Conservation (phyloP, 441 rosid genomes). For the Aquilaria agallochum region DNA sequence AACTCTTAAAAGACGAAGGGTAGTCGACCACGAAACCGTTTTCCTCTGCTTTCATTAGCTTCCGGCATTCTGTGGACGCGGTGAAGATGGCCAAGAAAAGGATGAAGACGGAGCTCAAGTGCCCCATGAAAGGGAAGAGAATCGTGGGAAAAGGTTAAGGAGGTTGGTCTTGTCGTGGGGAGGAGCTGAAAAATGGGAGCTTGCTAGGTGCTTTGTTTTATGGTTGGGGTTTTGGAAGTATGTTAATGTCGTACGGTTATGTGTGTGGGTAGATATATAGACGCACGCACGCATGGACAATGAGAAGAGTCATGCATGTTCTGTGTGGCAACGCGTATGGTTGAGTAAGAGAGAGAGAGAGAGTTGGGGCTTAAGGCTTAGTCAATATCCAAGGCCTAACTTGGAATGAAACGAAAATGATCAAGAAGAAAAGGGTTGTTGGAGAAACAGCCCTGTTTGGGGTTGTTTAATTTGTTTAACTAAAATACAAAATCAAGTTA, state of each 20-base stretch:
- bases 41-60: slow-evolving; percentile 21
- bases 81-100: slow-evolving; percentile 20
- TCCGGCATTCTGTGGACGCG: slow-evolving; percentile 37
- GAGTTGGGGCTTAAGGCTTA: too few species aligned
- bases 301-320: too few species aligned
- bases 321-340: too few species aligned
- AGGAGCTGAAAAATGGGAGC: slow-evolving; percentile 4
- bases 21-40: not conserved
- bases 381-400: too few species aligned
- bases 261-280: slow-evolving; percentile 1
- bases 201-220: not conserved
- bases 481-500: too few species aligned
- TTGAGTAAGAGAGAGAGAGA: too few species aligned
- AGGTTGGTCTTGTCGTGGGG: not conserved
- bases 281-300: not conserved
- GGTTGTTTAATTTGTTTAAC: too few species aligned
- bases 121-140: slow-evolving; percentile 32
- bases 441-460: too few species aligned
- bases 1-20: slow-evolving; percentile 31
- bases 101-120: slow-evolving; percentile 15
- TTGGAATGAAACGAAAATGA: too few species aligned
- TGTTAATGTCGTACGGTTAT: not conserved
- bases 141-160: slow-evolving; percentile 8
- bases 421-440: too few species aligned
- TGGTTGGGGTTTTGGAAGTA: not conserved